Percentiles rank a stretch among this genome's conserved stretches.
phyloP scores from a whole-genome alignment of 2,329 filamentous ascomycete genomes.

The Xylaria sp. region DNA sequence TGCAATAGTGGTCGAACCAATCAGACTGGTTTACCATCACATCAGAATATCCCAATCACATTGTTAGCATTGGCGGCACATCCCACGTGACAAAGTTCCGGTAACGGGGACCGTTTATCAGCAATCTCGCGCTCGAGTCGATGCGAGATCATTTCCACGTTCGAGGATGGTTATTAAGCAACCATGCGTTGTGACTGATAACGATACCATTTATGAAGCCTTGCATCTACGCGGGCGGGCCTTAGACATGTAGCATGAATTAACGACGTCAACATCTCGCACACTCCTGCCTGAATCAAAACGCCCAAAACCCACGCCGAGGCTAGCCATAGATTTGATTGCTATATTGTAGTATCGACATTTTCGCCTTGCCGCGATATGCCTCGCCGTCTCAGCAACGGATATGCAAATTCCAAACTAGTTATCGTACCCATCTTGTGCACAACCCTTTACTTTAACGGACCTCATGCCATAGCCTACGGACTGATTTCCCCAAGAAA shows the following conservation, averaged over 20 bases:
- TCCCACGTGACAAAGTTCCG: constrained; percentile 27
- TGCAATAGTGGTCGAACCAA: constrained; percentile 23
- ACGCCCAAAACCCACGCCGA: constrained; percentile 14
- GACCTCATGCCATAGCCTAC: not conserved
- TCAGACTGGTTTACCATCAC: constrained; percentile 15
- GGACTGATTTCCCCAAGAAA: not conserved
- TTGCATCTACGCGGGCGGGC: not conserved
- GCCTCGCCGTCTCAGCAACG: constrained; percentile 9
- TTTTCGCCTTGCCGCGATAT: constrained; percentile 29
- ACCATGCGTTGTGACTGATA: constrained; percentile 17
- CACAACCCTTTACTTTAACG: not conserved
- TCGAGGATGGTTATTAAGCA: constrained; percentile 27
- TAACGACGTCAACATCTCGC: constrained; percentile 34
- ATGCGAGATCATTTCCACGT: constrained; percentile 23
- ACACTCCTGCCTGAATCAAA: constrained; percentile 32
- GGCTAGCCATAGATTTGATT: constrained; percentile 15
- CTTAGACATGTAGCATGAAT: constrained; percentile 6
- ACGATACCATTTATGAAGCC: constrained; percentile 17
- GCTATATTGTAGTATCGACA: constrained; percentile 4
- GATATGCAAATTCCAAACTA: constrained; percentile 13
- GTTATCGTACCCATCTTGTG: constrained; percentile 4
- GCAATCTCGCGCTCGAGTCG: constrained; percentile 4
- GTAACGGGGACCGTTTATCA: constrained; percentile 25
- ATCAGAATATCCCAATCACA: constrained; percentile 8
- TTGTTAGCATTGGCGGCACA: constrained; percentile 8